Base-by-base conservation (phyloP, 1,284 basidiomycete genomes). In the Ceratobasidium theobromae region DNA sequence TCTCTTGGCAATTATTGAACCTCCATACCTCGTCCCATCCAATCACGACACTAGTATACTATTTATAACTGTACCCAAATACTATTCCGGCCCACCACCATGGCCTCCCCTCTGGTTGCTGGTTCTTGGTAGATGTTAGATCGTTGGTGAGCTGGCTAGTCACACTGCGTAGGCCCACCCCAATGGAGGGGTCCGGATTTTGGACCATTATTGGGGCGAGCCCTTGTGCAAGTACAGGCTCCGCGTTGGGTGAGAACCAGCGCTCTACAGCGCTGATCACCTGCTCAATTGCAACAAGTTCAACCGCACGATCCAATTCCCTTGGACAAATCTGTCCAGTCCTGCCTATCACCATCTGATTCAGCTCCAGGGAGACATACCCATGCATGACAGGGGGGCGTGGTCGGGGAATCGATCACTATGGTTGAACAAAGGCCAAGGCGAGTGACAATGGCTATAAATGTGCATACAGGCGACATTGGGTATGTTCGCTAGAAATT, bases 391-490 rank as follows among this genome's bases (percentile, higher is more conserved):
- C 75, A 73, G 2, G 85, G 86, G 65, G 84, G 85, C 70, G 83
- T 80, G 21, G 86, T 75, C 0, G 86, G 82, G 11, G 77, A 79
- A 0, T n/a, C n/a, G n/a, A n/a, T n/a, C n/a, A n/a, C n/a, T n/a
- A n/a, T n/a, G n/a, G n/a, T n/a, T n/a, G 84, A 84, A 6, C 72
- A 68, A 16, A 87, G 75, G 27, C 81, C 82, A 0, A 87, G 74
- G 21, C 82, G 77, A 14, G 78, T 77, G 8, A 79, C 79, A 48
- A 88, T 75, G 1, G 60, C 79, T 5, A 84, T 79, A 69, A 86
- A 88, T 28, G 85, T 72, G 73, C 82, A 85, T 48, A 82, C 81
- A 30, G 87, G 76, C 2, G 84, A 84, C 65, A 88, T 81, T 0
- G 86, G 86, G 52, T 87, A 80, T 18, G 58, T 64, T 2, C 32